Evolutionary conservation across 805 yeast species (phyloP).

Genomic region (Yarrowia sp.): DNA sequence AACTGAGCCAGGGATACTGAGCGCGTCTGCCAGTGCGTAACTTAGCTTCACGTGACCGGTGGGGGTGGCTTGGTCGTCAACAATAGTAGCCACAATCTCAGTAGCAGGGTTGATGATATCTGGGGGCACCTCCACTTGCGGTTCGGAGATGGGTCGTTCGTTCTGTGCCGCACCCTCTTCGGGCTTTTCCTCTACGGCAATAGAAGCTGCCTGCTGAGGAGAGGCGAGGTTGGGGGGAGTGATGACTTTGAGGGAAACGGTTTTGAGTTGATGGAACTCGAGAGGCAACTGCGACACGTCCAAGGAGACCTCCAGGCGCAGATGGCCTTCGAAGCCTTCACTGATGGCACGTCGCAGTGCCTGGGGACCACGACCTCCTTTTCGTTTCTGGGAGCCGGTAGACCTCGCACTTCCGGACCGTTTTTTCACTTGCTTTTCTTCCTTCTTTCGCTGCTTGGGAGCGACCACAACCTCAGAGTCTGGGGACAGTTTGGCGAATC

Average conservation of each 20-base stretch:
- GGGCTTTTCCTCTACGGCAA: conserved; percentile 11
- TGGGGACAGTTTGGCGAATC: conserved; percentile 55
- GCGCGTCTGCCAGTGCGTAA: conserved; percentile 51
- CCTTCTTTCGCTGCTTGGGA: conserved; percentile 49
- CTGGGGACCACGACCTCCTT: conserved; percentile 7
- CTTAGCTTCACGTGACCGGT: conserved; percentile 53
- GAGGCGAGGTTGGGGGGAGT: conserved; percentile 10
- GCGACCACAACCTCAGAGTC: conserved; percentile 73
- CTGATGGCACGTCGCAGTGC: conserved; percentile 13
- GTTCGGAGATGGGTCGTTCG: background rate
- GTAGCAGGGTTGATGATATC: conserved; percentile 36
- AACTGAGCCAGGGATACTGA: conserved; percentile 50
- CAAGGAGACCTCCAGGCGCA: background rate
- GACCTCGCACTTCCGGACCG: conserved; percentile 19
- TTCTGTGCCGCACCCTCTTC: background rate
- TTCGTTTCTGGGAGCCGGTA: conserved; percentile 3
- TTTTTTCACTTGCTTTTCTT: conserved; percentile 13
- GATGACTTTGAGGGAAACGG: conserved; percentile 1
- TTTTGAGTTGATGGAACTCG: conserved; percentile 1
- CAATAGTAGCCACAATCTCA: conserved; percentile 52
- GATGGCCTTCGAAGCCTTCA: background rate
- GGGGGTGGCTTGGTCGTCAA: conserved; percentile 37
- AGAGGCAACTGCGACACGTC: conserved; percentile 12
- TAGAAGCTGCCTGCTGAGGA: conserved; percentile 26
- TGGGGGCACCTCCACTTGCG: conserved; percentile 8